Percentiles rank a stretch among this genome's conserved stretches.
phyloP scores from a whole-genome alignment of 345 rosid species.

The Triadica sebifera region DNA sequence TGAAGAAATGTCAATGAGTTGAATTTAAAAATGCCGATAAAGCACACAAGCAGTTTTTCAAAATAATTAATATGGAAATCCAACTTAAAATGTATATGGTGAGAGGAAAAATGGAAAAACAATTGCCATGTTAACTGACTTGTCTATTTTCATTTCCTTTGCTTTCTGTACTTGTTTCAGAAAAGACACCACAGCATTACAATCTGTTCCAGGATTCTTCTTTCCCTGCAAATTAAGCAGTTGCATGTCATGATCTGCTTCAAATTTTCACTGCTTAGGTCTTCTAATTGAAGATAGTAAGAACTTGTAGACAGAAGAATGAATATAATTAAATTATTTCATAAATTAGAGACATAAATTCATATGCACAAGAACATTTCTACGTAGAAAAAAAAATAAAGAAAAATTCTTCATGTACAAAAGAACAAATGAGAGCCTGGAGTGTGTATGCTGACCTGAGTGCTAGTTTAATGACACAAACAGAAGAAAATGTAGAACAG shows the following conservation, averaged over 20 bases:
- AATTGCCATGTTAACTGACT: constrained; percentile 36
- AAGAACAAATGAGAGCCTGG: too few species aligned
- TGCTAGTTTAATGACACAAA: neutral
- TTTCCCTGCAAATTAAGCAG: constrained; percentile 66
- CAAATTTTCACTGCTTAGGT: neutral
- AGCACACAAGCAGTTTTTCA: neutral
- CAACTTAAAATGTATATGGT: neutral
- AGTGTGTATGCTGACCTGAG: neutral
- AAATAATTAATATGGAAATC: neutral
- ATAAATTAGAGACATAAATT: neutral
- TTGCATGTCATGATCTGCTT: neutral
- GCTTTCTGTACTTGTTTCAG: constrained; percentile 58
- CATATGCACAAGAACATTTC: too few species aligned
- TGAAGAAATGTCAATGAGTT: neutral
- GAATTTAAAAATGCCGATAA: neutral
- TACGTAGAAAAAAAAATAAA: too few species aligned
- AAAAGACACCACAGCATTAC: constrained; percentile 51
- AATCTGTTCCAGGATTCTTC: constrained; percentile 87
- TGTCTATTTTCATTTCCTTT: constrained; percentile 89
- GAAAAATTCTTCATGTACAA: too few species aligned
- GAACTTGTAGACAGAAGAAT: neutral
- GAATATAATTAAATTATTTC: neutral
- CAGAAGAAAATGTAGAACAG: neutral
- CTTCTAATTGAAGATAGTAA: neutral
- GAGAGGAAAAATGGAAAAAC: constrained; percentile 1